Conservation (phyloP, 192 early-diverging fungal species). For the Entophlyctis luteolus region DNA sequence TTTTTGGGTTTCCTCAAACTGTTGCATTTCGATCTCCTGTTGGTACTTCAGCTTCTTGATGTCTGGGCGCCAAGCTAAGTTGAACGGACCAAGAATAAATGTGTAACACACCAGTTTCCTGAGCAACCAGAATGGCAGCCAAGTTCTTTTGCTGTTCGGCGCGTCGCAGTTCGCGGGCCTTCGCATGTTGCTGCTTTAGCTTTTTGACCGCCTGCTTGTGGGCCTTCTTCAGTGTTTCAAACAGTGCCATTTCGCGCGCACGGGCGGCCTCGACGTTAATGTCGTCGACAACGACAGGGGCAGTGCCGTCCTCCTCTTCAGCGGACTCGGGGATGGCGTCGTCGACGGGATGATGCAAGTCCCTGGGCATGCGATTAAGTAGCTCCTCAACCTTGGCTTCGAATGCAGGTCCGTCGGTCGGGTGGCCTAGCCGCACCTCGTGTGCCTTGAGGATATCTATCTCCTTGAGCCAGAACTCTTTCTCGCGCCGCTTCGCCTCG, state of each 20-base stretch:
- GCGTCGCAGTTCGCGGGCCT: not conserved
- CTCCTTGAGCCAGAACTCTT: conserved; percentile 23
- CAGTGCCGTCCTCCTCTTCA: not conserved
- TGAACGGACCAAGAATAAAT: not conserved
- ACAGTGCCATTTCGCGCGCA: conserved; percentile 15
- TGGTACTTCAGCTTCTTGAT: conserved; percentile 36
- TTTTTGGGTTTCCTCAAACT: conserved; percentile 35
- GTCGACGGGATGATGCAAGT: not conserved
- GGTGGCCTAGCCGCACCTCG: not conserved
- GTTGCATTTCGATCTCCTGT: conserved; percentile 44
- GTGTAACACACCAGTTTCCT: conserved; percentile 15
- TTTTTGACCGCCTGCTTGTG: conserved; percentile 15
- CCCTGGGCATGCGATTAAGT: conserved; percentile 8
- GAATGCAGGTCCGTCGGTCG: conserved; percentile 5
- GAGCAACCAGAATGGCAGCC: conserved; percentile 7
- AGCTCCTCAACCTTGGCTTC: conserved; percentile 4
- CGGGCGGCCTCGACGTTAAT: conserved; percentile 16
- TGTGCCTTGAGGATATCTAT: conserved; percentile 3
- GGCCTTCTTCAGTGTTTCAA: conserved; percentile 20
- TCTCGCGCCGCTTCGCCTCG: conserved; percentile 21
- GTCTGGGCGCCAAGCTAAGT: conserved; percentile 8
- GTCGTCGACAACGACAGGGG: conserved; percentile 13
- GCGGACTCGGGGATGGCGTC: not conserved
- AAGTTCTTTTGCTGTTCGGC: conserved; percentile 10
- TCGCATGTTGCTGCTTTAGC: conserved; percentile 13